These are phyloP conservation scores for Camelina neglecta DNA, from an alignment of 345 rosid species.

Conservation along the genomic window DNA sequence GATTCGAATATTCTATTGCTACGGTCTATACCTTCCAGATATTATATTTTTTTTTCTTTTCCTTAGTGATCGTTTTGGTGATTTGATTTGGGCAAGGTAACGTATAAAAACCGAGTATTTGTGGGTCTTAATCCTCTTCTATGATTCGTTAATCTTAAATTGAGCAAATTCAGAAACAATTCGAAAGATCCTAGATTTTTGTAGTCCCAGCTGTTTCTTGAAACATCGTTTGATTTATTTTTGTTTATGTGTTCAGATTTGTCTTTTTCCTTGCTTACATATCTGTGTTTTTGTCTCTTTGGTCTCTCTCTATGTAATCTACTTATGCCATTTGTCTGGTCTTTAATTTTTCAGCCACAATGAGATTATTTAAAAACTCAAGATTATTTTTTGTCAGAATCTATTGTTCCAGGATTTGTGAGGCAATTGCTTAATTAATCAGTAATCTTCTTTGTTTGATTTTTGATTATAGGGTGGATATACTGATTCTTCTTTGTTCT, in stretches of 20 bases:
- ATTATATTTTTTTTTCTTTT: background rate
- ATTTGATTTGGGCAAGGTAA: background rate
- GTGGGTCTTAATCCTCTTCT: background rate
- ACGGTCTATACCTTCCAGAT: slow-evolving; percentile 6
- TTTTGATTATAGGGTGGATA: background rate
- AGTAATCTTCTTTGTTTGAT: background rate
- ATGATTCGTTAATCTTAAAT: slow-evolving; percentile 1
- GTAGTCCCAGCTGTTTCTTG: background rate
- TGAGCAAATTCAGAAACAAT: background rate
- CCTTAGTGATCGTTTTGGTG: slow-evolving; percentile 8
- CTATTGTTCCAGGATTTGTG: background rate
- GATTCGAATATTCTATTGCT: slow-evolving; percentile 31
- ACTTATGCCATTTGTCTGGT: slow-evolving; percentile 37
- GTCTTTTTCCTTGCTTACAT: slow-evolving; percentile 26
- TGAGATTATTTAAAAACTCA: no score
- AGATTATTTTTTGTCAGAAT: background rate
- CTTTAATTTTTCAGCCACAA: slow-evolving; percentile 5
- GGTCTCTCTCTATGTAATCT: slow-evolving; percentile 3
- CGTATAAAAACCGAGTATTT: slow-evolving; percentile 17
- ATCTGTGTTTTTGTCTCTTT: slow-evolving; percentile 4
- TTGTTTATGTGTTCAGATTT: slow-evolving; percentile 11
- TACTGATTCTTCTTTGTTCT: slow-evolving; percentile 10
- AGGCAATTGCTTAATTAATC: background rate
- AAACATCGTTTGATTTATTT: background rate
- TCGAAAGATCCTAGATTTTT: slow-evolving; percentile 16